Evolutionary conservation across 192 early-diverging fungal species (phyloP), one percentile per base, ranked within the genome.

Genomic region (Phycomyces blakesleeanus): DNA sequence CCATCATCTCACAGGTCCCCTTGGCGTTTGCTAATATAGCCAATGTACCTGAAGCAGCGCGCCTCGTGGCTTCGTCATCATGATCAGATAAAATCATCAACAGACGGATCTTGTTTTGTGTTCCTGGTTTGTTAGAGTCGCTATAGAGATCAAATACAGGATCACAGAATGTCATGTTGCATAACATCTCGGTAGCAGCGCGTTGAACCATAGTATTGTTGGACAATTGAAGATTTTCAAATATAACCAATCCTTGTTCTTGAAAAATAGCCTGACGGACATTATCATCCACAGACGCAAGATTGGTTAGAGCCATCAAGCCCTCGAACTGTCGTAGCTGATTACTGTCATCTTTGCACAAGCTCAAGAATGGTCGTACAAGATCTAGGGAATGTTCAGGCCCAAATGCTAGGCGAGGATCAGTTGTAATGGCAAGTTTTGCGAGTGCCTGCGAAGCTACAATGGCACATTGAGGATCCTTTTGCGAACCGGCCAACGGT

Each of bases 271-370:
- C 77, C 0, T 64, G 67, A 14, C 92, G 80, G 7, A 93, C 78
- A 42, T 86, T 81, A 55, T 88, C 82, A 16, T 88, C 74, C 57
- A 86, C 79, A 49, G 89, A 89, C 5, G 88, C 89, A 0, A 98
- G 79, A 65, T 98, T 98, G 0, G 96, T 98, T 25, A 98, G 73
- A 0, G 93, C 96, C 86, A 98, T 87, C 49, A 97, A 76, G 4
- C 85, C 88, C 74, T 98, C 96, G 63, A 98, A 98, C 55, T 88
- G 85, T 39, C 85, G 78, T 25, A 98, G 71, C 63, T 85, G 79
- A 22, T 79, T 72, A 2, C 53, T 25, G 3, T 84, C 80, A 47
- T 78, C 74, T 47, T 85, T 78, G 40, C 85, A 80, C 26, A 93
- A 75, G 42, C 67, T 59, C 10, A 90, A 65, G 0, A 93, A 76